Percentiles rank a stretch among this genome's conserved stretches.
Conservation (phyloP, 345 rosid genomes). For the Chamaenerion angustifolium region DNA sequence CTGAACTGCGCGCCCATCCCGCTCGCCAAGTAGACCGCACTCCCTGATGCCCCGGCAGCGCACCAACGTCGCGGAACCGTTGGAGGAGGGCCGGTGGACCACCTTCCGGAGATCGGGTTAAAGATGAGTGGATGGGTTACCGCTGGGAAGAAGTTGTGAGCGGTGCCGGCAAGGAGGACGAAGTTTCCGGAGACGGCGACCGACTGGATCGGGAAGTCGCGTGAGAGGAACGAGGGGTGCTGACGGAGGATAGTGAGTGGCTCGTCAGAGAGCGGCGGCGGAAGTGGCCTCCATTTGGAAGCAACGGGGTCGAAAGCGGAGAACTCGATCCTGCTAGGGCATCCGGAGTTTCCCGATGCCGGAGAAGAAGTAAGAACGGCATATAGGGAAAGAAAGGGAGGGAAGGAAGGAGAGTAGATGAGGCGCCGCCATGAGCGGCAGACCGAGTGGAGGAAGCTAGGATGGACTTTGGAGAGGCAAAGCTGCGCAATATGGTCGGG, state of each 20-base stretch:
- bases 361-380: conserved; percentile 21
- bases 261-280: conserved; percentile 21
- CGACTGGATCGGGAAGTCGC: conserved; percentile 25
- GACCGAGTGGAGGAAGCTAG: conserved; percentile 28
- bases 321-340: conserved; percentile 16
- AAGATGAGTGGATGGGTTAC: conserved; percentile 28
- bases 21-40: conserved; percentile 21
- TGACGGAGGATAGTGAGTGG: conserved; percentile 24
- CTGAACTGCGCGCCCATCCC: conserved; percentile 28
- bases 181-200: conserved; percentile 22
- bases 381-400: conserved; percentile 34
- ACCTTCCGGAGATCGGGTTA: conserved; percentile 12
- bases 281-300: conserved; percentile 23
- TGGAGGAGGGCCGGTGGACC: conserved; percentile 27
- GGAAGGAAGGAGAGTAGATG: conserved; percentile 31
- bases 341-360: conserved; percentile 6
- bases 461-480: conserved; percentile 27
- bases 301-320: conserved; percentile 29
- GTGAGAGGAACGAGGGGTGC: conserved; percentile 35
- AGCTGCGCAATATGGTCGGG: conserved; percentile 31
- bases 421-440: conserved; percentile 41
- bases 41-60: conserved; percentile 17
- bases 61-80: conserved; percentile 40
- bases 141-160: conserved; percentile 22
- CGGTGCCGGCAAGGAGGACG: conserved; percentile 28